Base-by-base conservation (phyloP, 257 asterid species). In the Primulina huaijiensis region DNA sequence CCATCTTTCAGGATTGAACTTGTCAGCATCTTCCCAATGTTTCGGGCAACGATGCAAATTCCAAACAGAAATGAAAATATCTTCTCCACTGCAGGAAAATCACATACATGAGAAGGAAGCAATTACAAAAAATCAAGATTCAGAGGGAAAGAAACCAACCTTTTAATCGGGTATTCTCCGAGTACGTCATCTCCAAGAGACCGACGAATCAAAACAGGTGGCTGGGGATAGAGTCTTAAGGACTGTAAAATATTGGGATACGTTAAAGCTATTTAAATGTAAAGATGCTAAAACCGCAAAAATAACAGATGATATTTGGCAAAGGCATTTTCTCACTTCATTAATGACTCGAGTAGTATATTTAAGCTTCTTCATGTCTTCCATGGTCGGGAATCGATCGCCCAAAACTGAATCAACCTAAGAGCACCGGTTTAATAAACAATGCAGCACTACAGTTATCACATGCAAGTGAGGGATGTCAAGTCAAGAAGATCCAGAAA, bases 151-250 rank as follows among this genome's bases (percentile, higher is more conserved):
- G 7, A 50, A 52, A 20, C 46, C 67, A 65, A 93, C 97, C 94
- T 90, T 85, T 83, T 86, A 38, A 90, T 88, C 12, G 92, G 95
- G 85, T 93, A 93, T 71, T 84, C 75, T 62, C 97, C 99, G 25
- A 93, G 92, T 67, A 85, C 66, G 43, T 90, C 97, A 64, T 86
- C 82, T 53, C 78, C 96, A 70, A 93, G 79, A 68, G 99, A 89
- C 40, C 99, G 99, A 11, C 99, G 97, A 78, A 93, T 90, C 82
- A 93, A 69, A 74, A 93, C 97, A 20, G 99, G 99, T 56, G 99
- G 99, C 73, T 93, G 97, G 20, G 99, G 99, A 64, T 93, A 90
- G 74, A 90, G 96, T 80, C 99, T 88, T 83, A 93, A 75, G 68
- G 99, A 90, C 99, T 90, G 25, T 23, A 23, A 23, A 23, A 23